Percentiles rank a stretch among this genome's conserved stretches.
Evolutionary conservation across 129 eudicot species (phyloP).

Genomic region (Chrysanthemum seticuspe): DNA sequence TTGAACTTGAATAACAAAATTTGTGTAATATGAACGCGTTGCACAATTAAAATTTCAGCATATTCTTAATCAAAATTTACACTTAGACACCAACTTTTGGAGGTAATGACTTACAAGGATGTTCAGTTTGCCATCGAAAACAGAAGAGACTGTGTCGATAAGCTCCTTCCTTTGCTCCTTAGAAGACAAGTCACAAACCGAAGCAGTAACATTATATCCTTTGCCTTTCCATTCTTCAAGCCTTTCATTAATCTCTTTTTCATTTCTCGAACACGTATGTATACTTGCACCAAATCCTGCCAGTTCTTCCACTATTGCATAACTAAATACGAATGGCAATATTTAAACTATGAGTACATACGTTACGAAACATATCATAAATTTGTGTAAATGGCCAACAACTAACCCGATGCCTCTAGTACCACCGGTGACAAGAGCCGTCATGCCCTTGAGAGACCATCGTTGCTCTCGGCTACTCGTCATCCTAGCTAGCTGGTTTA

Average conservation of each 20-base stretch:
- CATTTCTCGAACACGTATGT: constrained; percentile 62
- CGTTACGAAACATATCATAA: background rate
- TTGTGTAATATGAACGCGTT: too few species aligned
- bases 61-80: too few species aligned
- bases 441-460: constrained; percentile 50
- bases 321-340: constrained; percentile 26
- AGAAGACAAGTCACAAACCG: constrained; percentile 44
- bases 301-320: constrained; percentile 73
- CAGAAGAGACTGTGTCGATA: constrained; percentile 44
- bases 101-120: constrained; percentile 49
- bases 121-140: constrained; percentile 53
- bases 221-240: constrained; percentile 67
- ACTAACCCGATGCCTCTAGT: constrained; percentile 53
- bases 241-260: constrained; percentile 44
- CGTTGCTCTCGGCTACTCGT: constrained; percentile 27
- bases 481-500: constrained; percentile 6
- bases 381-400: background rate
- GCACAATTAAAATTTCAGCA: too few species aligned
- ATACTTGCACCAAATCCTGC: constrained; percentile 65
- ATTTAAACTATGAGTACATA: background rate
- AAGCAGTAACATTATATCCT: constrained; percentile 61
- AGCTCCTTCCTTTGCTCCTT: constrained; percentile 54
- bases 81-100: background rate
- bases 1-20: too few species aligned
- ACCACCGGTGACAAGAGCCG: constrained; percentile 56